Evolutionary conservation across 1,139 yeast species (phyloP).

Genomic region (Candida glucosophila): DNA sequence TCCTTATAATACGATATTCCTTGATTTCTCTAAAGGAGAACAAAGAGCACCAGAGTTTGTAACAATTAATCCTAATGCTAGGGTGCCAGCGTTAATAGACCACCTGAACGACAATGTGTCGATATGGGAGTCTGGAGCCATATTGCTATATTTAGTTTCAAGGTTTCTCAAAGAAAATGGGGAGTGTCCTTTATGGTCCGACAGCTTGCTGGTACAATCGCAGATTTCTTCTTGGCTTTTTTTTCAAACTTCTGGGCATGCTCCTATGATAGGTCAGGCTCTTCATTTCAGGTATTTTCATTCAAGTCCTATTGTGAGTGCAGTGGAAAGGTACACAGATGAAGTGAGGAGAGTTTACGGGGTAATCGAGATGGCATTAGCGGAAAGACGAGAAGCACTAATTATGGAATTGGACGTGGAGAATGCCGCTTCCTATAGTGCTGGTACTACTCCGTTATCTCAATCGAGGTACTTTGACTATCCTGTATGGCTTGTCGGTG

Average conservation of each 20-base stretch:
- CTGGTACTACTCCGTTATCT: slow-evolving; percentile 81
- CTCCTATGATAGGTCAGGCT: slow-evolving; percentile 98
- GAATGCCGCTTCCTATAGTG: slow-evolving; percentile 79
- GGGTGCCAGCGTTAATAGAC: slow-evolving; percentile 91
- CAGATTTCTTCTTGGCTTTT: slow-evolving; percentile 85
- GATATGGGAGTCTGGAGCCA: slow-evolving; percentile 94
- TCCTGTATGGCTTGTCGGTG: slow-evolving; percentile 95
- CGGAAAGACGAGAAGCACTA: slow-evolving; percentile 84
- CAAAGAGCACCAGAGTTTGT: slow-evolving; percentile 92
- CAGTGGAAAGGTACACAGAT: slow-evolving; percentile 84
- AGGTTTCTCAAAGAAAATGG: slow-evolving; percentile 64
- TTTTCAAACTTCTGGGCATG: slow-evolving; percentile 93
- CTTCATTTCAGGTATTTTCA: slow-evolving; percentile 90
- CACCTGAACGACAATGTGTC: slow-evolving; percentile 73
- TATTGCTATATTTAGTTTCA: slow-evolving; percentile 66
- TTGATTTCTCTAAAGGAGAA: slow-evolving; percentile 85
- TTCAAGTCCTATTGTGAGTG: slow-evolving; percentile 77
- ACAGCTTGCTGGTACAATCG: slow-evolving; percentile 73
- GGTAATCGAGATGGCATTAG: slow-evolving; percentile 90
- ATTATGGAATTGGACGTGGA: slow-evolving; percentile 88
- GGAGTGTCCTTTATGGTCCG: slow-evolving; percentile 74
- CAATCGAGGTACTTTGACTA: slow-evolving; percentile 84
- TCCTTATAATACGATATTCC: slow-evolving; percentile 71
- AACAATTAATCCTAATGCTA: slow-evolving; percentile 84
- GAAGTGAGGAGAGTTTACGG: slow-evolving; percentile 93